Evolutionary conservation across 805 yeast species (phyloP).

Genomic region (Zygotorulaspora chibaensis): DNA sequence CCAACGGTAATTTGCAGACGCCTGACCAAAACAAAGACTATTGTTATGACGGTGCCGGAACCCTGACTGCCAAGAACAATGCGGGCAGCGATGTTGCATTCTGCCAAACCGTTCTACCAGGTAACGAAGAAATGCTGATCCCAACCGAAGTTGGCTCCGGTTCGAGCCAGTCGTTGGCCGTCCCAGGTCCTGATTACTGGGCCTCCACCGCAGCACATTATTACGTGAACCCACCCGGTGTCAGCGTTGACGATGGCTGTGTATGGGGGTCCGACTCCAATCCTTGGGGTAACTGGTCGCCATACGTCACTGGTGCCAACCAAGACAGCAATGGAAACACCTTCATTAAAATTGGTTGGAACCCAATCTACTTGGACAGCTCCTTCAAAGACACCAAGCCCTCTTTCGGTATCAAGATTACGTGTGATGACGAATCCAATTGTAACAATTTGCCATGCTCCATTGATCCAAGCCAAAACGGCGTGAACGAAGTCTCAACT

Average conservation of each 20-base stretch:
- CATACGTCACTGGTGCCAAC: constrained; percentile 90
- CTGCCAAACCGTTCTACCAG: constrained; percentile 92
- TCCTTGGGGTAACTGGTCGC: constrained; percentile 87
- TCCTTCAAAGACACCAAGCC: constrained; percentile 53
- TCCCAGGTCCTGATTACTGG: constrained; percentile 81
- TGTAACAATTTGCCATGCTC: constrained; percentile 80
- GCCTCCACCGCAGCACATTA: constrained; percentile 84
- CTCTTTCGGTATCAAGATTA: constrained; percentile 63
- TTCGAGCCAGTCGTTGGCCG: constrained; percentile 57
- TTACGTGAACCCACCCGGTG: constrained; percentile 82
- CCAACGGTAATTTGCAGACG: constrained; percentile 60
- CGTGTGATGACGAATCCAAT: constrained; percentile 63
- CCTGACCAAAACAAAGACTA: constrained; percentile 54
- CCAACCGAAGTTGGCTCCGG: constrained; percentile 66
- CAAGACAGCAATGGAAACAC: constrained; percentile 67
- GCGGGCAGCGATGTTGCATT: constrained; percentile 65
- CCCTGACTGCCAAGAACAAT: constrained; percentile 57
- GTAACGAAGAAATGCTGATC: constrained; percentile 90
- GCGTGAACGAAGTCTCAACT: constrained; percentile 52
- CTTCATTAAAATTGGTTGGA: constrained; percentile 84
- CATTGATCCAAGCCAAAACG: constrained; percentile 65
- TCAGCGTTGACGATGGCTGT: constrained; percentile 69
- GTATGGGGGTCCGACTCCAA: constrained; percentile 71
- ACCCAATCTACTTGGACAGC: constrained; percentile 72
- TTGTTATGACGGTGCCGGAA: constrained; percentile 76